phyloP scores from a whole-genome alignment of 306 rosid genomes.

The Vicia faba region DNA sequence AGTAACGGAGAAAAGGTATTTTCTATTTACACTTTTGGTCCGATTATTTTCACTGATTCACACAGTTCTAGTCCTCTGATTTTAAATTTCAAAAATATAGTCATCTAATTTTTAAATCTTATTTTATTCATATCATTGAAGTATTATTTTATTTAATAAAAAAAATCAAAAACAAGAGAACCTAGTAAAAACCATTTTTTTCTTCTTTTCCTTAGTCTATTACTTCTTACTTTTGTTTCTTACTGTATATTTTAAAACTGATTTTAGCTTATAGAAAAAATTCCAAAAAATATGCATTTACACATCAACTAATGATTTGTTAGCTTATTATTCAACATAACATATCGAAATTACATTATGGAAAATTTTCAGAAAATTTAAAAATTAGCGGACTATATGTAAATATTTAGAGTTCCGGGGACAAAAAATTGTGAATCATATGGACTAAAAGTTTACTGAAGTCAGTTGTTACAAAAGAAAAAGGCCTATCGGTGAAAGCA shows the following conservation, averaged over 20 bases:
- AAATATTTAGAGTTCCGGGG: background rate
- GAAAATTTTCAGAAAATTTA: background rate
- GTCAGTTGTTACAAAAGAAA: slow-evolving; percentile 17
- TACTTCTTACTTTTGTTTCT: background rate
- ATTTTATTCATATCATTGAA: background rate
- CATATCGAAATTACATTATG: background rate
- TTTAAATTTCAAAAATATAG: background rate
- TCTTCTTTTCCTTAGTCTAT: background rate
- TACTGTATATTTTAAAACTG: background rate
- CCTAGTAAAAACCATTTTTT: background rate
- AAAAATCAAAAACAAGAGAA: background rate
- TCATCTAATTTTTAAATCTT: background rate
- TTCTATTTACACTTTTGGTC: background rate
- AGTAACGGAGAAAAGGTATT: slow-evolving; percentile 38
- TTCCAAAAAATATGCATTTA: background rate
- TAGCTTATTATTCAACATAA: background rate
- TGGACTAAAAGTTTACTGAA: background rate
- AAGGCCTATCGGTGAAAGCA: slow-evolving; percentile 25
- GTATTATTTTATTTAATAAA: background rate
- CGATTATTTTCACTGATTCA: background rate
- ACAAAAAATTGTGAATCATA: background rate
- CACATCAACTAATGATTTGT: background rate
- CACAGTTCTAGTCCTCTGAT: background rate
- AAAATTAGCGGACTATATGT: background rate
- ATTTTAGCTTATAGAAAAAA: background rate